Base-by-base conservation (phyloP, 495 filamentous ascomycete species). In the Xylaria venustula region DNA sequence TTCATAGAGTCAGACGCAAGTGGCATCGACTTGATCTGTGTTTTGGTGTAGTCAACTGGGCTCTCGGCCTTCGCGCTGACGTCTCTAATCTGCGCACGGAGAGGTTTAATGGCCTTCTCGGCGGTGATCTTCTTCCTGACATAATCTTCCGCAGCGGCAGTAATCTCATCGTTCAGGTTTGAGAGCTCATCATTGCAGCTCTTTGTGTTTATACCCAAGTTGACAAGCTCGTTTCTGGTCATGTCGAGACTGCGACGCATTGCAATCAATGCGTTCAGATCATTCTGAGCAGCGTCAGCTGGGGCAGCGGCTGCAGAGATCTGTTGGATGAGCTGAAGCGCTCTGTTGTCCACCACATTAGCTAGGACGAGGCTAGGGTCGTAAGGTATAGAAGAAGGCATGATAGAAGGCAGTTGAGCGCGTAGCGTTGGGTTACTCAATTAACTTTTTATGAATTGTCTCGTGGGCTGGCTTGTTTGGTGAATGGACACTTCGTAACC, bases 1-100 rank as follows among this genome's bases (percentile, higher is more conserved):
- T 49, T 49, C 46, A 49, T 49, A 15, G 46, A 49, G 11, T 49
- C 25, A n/a, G 46, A 49, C 12, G 46, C 46, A n/a, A 49, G 46
- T 14, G 46, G 46, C 46, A 49, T 28, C 15, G 46, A 28, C 46
- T 49, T 49, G 46, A 49, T 49, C 25, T 30, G 23, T 9, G 46
- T 49, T 30, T 49, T 49, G 25, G 23, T 49, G 25, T 49, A 49
- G 46, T 49, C 46, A 7, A 49, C 46, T 5, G 46, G 46, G 46
- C 46, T 49, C 14, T 49, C 46, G 2, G 46, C 46, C 25, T 49
- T 23, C 14, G 46, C 4, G 37, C 15, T 41, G 15, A 41, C 37
- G 37, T 14, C 37, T 14, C n/a, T 41, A 15, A 41, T 41, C 37
- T 41, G 37, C 15, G 37, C 37, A 3, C 37, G 37, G 5, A 41